These are phyloP conservation scores for Aspergillus sp. DNA, from an alignment of 2,329 filamentous ascomycete species.

Conservation along the genomic window DNA sequence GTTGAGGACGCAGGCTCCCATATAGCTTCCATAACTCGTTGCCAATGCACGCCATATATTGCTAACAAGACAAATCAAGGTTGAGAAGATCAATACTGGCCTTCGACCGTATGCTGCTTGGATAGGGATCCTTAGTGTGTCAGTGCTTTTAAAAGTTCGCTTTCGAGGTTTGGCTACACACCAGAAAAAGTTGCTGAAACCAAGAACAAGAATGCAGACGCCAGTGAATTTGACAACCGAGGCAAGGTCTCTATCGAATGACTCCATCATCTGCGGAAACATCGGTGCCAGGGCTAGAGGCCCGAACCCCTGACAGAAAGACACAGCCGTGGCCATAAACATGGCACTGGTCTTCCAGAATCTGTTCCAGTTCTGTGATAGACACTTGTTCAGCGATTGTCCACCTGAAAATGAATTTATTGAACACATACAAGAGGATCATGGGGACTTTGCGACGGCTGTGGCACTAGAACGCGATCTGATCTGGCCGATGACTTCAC, in stretches of 20 bases:
- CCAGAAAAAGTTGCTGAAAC: constrained; percentile 59
- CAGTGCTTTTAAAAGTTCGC: no score
- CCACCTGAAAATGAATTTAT: background rate
- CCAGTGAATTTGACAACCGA: constrained; percentile 55
- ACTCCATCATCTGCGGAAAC: constrained; percentile 55
- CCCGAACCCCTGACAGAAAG: constrained; percentile 52
- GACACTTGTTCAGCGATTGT: background rate
- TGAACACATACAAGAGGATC: constrained; percentile 37
- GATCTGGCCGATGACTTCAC: constrained; percentile 48
- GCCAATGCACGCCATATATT: constrained; percentile 57
- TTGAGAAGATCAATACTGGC: constrained; percentile 50
- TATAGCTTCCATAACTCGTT: constrained; percentile 56
- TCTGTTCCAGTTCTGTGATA: constrained; percentile 41
- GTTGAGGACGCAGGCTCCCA: constrained; percentile 60
- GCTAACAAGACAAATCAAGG: constrained; percentile 49
- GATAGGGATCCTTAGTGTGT: constrained; percentile 46
- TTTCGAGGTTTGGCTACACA: constrained; percentile 12
- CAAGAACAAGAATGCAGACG: constrained; percentile 52
- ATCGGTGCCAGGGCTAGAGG: constrained; percentile 54
- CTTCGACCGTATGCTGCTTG: constrained; percentile 52
- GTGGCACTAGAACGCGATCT: constrained; percentile 47
- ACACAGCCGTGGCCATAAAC: constrained; percentile 40
- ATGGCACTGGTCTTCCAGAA: constrained; percentile 49
- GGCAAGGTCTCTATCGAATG: constrained; percentile 50
- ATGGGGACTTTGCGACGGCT: constrained; percentile 44